Conservation (phyloP, 805 yeast species). For the Kodamaea lidongshanica region DNA sequence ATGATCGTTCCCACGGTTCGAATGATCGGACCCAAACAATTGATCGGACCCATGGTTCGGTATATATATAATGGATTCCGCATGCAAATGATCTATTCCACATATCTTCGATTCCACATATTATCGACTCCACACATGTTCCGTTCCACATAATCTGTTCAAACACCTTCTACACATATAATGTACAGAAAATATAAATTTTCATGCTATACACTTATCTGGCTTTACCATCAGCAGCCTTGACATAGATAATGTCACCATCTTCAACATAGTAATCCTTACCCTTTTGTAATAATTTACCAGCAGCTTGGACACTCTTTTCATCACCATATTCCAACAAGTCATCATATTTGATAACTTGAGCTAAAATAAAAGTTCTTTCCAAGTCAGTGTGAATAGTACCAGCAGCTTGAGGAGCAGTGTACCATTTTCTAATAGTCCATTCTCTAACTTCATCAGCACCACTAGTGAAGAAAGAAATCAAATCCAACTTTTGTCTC, state of each 20-base stretch:
- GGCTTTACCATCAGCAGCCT: constrained; percentile 90
- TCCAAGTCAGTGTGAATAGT: constrained; percentile 94
- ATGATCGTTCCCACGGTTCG: too few species aligned
- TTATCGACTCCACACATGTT: too few species aligned
- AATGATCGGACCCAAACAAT: too few species aligned
- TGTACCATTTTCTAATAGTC: constrained; percentile 88
- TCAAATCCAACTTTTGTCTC: constrained; percentile 81
- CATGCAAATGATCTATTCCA: too few species aligned
- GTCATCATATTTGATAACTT: constrained; percentile 81
- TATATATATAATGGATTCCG: too few species aligned
- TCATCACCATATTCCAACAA: constrained; percentile 72
- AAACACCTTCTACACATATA: too few species aligned
- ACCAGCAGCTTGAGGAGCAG: constrained; percentile 99
- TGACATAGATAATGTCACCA: constrained; percentile 86
- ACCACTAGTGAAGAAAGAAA: constrained; percentile 94
- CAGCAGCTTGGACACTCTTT: constrained; percentile 73
- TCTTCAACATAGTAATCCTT: constrained; percentile 93
- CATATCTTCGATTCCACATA: too few species aligned
- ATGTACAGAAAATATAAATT: too few species aligned
- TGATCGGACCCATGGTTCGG: too few species aligned
- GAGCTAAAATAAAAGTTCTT: constrained; percentile 91
- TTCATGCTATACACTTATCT: constrained; percentile 24
- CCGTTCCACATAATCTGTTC: too few species aligned
- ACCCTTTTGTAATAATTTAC: constrained; percentile 87
- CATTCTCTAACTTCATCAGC: constrained; percentile 96